These are phyloP conservation scores for Xerocomus brunneocitrinus DNA, from an alignment of 768 basidiomycete species.

Conservation along the genomic window DNA sequence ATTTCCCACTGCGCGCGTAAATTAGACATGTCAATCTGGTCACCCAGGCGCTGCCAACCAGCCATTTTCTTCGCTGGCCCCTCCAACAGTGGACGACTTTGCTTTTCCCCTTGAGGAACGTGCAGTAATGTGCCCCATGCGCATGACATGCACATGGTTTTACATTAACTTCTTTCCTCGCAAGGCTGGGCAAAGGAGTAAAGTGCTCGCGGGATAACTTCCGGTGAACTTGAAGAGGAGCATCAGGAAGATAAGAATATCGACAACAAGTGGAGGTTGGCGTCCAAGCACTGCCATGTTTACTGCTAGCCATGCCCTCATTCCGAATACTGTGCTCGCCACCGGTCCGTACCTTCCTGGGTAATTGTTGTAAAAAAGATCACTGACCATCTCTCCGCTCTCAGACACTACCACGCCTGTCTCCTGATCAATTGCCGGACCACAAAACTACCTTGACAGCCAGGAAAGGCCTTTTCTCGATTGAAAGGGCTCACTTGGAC, in stretches of 20 bases:
- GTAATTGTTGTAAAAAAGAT: slow-evolving; percentile 61
- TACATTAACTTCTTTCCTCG: no score
- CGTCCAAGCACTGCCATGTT: no score
- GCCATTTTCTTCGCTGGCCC: not conserved
- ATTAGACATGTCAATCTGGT: no score
- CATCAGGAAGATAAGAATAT: no score
- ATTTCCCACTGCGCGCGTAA: slow-evolving; percentile 28
- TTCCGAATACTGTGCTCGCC: slow-evolving; percentile 62
- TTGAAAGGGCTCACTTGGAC: slow-evolving; percentile 63
- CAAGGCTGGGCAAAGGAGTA: no score
- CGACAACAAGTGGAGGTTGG: no score
- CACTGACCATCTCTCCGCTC: slow-evolving; percentile 59
- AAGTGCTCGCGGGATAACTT: no score
- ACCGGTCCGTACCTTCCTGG: slow-evolving; percentile 67
- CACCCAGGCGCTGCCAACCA: no score
- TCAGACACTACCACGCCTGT: slow-evolving; percentile 48
- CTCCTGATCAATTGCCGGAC: slow-evolving; percentile 53
- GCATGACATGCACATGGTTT: no score
- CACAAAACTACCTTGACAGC: slow-evolving; percentile 70
- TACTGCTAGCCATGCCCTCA: slow-evolving; percentile 46
- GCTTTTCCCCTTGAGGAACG: slow-evolving; percentile 42
- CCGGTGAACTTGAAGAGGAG: no score
- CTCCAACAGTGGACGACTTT: slow-evolving; percentile 41
- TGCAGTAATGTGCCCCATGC: no score
- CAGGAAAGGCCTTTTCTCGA: slow-evolving; percentile 52